Conservation (phyloP, 1,284 basidiomycete species). For the Heterobasidion occidentale region DNA sequence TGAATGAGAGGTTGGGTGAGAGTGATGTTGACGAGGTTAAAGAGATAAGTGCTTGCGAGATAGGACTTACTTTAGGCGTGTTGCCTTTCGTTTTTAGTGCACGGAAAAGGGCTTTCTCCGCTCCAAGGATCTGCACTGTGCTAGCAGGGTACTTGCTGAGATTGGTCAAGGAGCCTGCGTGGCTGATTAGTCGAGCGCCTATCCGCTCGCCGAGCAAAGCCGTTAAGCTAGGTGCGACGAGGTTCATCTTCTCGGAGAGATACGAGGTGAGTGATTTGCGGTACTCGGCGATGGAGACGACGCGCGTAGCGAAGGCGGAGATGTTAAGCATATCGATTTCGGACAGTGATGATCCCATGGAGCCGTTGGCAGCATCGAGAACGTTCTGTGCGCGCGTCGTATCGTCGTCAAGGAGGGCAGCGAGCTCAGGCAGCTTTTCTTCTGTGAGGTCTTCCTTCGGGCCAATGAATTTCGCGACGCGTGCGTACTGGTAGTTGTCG, state of each 20-base stretch:
- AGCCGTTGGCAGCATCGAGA: conserved; percentile 88
- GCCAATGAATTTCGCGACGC: conserved; percentile 81
- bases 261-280: conserved; percentile 88
- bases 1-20: background rate
- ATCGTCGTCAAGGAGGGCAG: conserved; percentile 84
- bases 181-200: conserved; percentile 91
- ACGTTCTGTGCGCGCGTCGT: conserved; percentile 87
- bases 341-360: conserved; percentile 91
- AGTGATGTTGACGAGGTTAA: background rate
- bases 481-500: conserved; percentile 96
- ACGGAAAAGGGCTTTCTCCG: conserved; percentile 97
- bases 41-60: background rate
- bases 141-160: conserved; percentile 98
- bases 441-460: conserved; percentile 79
- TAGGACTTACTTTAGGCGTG: conserved; percentile 77
- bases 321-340: conserved; percentile 98
- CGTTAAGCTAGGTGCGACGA: conserved; percentile 92
- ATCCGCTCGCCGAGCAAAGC: conserved; percentile 94
- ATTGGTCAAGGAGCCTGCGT: conserved; percentile 96
- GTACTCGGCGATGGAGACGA: conserved; percentile 91
- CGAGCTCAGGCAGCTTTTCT: conserved; percentile 75
- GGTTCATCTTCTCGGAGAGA: conserved; percentile 96
- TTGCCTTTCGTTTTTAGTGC: conserved; percentile 99
- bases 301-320: conserved; percentile 84
- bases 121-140: conserved; percentile 96